Evolutionary conservation across 2,329 filamentous ascomycete genomes (phyloP), one percentile per base, ranked within the genome.

Genomic region (Fusarium xylarioides): DNA sequence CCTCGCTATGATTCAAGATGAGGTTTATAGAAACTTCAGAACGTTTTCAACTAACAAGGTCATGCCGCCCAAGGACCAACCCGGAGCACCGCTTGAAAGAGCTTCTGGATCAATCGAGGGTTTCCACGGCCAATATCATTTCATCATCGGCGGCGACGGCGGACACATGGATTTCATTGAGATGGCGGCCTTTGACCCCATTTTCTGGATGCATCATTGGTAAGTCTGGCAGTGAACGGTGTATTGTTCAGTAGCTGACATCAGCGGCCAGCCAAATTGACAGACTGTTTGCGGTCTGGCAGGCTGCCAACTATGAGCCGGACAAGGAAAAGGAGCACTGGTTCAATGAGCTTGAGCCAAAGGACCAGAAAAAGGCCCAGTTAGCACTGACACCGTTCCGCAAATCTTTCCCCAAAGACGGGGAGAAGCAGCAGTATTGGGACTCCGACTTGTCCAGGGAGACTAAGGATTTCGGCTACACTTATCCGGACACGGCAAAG

Each of bases 81-180:
- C 7, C 0, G 0, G 0, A 9, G 4, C 28, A 12, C 11, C 10
- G 2, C 46, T 49, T 0, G 28, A 49, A 16, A 4, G 1, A 4
- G 0, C 46, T 30, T 32, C 46, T 0, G 46, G 46, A 0, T 49
- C 46, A 0, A 18, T 49, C 3, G 46, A 49, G 3, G 19, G 2
- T 12, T 0, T 49, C 0, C 28, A 49, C 10, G 0, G 0, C 16
- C 0, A 0, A 0, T 47, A 47, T 16, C 44, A 47, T 11, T 0
- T 0, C 2, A 11, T 0, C 0, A 10, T 47, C 5, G 43, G 43
- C 10, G 44, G 44, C 0, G 2, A 0, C 0, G 44, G 46, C 0
- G 44, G 46, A 30, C 46, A 49, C 1, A 49, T 47, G 44, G 2
- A 9, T 8, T 19, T 0, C 11, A 44, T 26, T 3, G 1, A 4